These are phyloP conservation scores for Discostella pseudostelligera DNA, from an alignment of 108 stramenopile genomes.

Conservation along the genomic window DNA sequence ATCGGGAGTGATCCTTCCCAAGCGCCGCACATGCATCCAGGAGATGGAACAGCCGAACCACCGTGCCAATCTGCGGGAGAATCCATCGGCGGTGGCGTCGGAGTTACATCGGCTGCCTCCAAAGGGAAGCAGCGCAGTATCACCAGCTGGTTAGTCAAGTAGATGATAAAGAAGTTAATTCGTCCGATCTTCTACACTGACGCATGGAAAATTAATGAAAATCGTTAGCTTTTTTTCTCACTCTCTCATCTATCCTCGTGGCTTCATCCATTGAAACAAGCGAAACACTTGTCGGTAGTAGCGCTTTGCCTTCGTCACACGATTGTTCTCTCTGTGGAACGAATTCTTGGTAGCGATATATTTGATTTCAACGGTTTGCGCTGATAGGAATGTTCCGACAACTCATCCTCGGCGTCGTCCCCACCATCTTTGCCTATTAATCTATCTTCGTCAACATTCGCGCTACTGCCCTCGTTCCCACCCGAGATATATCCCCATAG, in stretches of 20 bases:
- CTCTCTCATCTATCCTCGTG: no score
- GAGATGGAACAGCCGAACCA: neutral
- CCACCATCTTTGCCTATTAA: slow-evolving; percentile 14
- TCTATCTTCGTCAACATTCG: slow-evolving; percentile 18
- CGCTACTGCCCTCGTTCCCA: slow-evolving; percentile 15
- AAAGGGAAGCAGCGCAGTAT: slow-evolving; percentile 37
- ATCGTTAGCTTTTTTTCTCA: no score
- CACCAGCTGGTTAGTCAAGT: slow-evolving; percentile 42
- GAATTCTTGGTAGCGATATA: slow-evolving; percentile 38
- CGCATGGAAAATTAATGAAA: neutral
- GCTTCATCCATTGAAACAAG: neutral
- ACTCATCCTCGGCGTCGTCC: slow-evolving; percentile 17
- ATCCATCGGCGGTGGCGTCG: slow-evolving; percentile 3
- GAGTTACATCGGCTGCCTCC: neutral
- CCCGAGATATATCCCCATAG: slow-evolving; percentile 63
- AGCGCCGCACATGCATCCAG: neutral
- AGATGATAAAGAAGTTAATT: neutral
- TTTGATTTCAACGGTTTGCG: slow-evolving; percentile 31
- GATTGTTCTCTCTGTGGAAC: slow-evolving; percentile 3
- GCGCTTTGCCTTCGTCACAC: neutral
- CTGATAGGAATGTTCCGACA: slow-evolving; percentile 20
- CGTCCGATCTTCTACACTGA: neutral
- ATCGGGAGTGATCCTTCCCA: neutral
- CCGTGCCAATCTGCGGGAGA: slow-evolving; percentile 11
- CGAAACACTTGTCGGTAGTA: neutral